A percentile compares a stretch with the other conserved stretches of the same genome.
phyloP scores from a whole-genome alignment of 805 yeast species.

The Wickerhamiella cacticola region DNA sequence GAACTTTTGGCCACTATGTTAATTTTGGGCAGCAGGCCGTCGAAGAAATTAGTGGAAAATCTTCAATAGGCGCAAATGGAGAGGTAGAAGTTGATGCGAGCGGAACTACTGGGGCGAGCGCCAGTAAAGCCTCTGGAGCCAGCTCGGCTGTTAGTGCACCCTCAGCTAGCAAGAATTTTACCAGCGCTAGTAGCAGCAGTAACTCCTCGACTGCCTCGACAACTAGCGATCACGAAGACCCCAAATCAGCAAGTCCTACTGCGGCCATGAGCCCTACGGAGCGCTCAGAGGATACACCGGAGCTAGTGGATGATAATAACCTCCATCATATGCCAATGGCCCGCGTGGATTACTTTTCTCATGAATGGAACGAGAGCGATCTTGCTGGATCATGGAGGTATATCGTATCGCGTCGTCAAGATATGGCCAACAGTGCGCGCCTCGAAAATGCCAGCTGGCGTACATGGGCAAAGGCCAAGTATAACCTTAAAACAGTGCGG shows the following conservation, averaged over 20 bases:
- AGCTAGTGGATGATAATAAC: conserved; percentile 19
- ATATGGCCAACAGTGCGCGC: conserved; percentile 70
- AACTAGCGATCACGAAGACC: background rate
- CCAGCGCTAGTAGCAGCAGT: background rate
- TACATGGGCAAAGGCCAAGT: conserved; percentile 80
- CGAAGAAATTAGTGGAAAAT: conserved; percentile 13
- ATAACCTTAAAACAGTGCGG: conserved; percentile 57
- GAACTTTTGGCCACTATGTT: conserved; percentile 14
- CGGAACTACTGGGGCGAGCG: background rate
- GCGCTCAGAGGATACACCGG: background rate
- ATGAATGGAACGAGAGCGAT: conserved; percentile 90
- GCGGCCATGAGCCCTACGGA: too few relatives aligned
- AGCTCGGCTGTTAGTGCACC: background rate
- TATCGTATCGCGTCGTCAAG: conserved; percentile 68
- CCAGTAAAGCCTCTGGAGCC: too few relatives aligned
- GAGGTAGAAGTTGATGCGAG: background rate
- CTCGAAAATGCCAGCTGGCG: conserved; percentile 86
- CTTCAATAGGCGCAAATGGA: conserved; percentile 5
- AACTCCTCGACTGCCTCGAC: background rate
- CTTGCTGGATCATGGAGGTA: conserved; percentile 94
- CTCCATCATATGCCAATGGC: conserved; percentile 65
- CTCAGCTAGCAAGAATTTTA: background rate
- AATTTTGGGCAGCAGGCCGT: conserved; percentile 15
- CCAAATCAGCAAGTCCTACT: too few relatives aligned
- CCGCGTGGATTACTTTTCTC: conserved; percentile 91